Conservation (phyloP, 78 protist species). For the Paulinella micropora region DNA sequence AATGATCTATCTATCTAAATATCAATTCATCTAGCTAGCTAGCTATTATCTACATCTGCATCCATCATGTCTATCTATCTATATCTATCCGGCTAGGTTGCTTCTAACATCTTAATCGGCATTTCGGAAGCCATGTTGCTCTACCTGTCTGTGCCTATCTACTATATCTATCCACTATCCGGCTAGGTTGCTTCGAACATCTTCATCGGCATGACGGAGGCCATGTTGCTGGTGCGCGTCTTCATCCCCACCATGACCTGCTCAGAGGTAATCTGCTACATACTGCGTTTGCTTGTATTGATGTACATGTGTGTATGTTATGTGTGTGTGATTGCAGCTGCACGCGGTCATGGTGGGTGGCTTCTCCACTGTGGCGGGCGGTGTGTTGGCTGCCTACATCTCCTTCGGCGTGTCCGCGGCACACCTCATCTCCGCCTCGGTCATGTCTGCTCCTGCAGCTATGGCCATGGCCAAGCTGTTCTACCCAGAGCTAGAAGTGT, state of each 20-base stretch:
- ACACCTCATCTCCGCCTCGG: slow-evolving; percentile 15
- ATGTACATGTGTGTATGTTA: no score
- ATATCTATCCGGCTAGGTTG: not conserved
- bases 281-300: no score
- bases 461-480: slow-evolving; percentile 29
- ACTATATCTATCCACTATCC: not conserved
- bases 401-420: slow-evolving; percentile 22
- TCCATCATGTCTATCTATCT: not conserved
- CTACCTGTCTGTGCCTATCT: no score
- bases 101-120: slow-evolving; percentile 31
- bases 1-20: no score
- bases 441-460: slow-evolving; percentile 38
- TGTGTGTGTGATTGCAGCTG: no score
- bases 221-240: slow-evolving; percentile 27
- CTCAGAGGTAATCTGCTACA: no score
- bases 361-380: slow-evolving; percentile 38
- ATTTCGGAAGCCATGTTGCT: slow-evolving; percentile 34
- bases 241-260: slow-evolving; percentile 12
- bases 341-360: slow-evolving; percentile 39
- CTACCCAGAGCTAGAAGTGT: slow-evolving; percentile 19
- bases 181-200: slow-evolving; percentile 22
- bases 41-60: not conserved
- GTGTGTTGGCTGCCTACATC: slow-evolving; percentile 35
- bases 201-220: slow-evolving; percentile 33
- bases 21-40: no score